Conservation (phyloP, 2,329 filamentous ascomycete genomes). For the Cyanodermella asteris region DNA sequence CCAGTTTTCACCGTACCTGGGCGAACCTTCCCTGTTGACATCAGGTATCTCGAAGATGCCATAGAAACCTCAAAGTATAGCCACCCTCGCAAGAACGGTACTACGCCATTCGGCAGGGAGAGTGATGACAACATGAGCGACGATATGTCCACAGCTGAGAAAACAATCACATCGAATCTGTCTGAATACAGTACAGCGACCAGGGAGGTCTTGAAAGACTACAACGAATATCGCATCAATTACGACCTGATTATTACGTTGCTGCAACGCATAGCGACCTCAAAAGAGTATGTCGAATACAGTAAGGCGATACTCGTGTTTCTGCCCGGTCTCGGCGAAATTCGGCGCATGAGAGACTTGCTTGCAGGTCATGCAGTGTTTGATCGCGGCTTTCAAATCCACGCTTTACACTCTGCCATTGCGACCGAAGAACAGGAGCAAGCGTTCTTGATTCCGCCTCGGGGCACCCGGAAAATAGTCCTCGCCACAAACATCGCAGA, state of each 20-base stretch:
- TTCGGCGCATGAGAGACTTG: constrained; percentile 69
- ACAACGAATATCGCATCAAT: constrained; percentile 83
- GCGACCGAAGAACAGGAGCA: constrained; percentile 91
- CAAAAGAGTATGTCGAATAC: constrained; percentile 43
- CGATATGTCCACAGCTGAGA: constrained; percentile 27
- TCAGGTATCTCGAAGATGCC: constrained; percentile 77
- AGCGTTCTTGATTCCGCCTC: constrained; percentile 68
- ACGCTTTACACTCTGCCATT: constrained; percentile 82
- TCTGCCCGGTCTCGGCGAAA: constrained; percentile 83
- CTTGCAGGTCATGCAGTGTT: constrained; percentile 59
- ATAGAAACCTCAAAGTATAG: constrained; percentile 65
- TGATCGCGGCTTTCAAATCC: constrained; percentile 56
- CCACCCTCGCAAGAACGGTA: constrained; percentile 28
- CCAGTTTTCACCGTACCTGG: constrained; percentile 81
- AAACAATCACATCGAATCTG: constrained; percentile 36
- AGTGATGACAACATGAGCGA: constrained; percentile 26
- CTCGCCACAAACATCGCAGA: constrained; percentile 96
- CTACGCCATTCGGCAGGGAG: constrained; percentile 35
- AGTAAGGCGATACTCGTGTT: constrained; percentile 91
- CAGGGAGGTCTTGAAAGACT: constrained; percentile 46
- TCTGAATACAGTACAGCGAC: constrained; percentile 57
- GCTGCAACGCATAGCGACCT: constrained; percentile 51
- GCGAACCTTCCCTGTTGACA: constrained; percentile 76
- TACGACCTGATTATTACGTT: constrained; percentile 68
- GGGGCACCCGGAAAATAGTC: constrained; percentile 73